Conservation (phyloP, 2,329 filamentous ascomycete genomes). For the Colletotrichum musae region DNA sequence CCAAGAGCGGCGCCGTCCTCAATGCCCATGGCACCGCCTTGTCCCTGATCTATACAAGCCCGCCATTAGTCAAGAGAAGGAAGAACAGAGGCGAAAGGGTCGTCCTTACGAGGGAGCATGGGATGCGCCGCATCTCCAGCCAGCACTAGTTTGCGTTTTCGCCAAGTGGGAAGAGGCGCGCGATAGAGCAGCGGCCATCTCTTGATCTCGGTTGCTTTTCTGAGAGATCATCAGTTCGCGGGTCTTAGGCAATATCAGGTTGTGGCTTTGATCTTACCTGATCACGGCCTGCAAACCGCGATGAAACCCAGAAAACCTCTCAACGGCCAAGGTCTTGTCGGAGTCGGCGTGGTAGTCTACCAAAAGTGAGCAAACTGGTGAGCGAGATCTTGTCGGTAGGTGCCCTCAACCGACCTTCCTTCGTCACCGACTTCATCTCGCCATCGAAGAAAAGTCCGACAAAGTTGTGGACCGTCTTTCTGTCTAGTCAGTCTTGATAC, state of each 20-base stretch:
- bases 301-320: slow-evolving; percentile 48
- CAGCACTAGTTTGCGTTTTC: slow-evolving; percentile 50
- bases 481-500: slow-evolving; percentile 28
- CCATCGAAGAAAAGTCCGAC: slow-evolving; percentile 50
- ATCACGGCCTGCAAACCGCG: slow-evolving; percentile 47
- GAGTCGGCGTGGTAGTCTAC: slow-evolving; percentile 42
- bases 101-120: slow-evolving; percentile 53
- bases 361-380: not conserved
- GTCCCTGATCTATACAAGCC: slow-evolving; percentile 53
- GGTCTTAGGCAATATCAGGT: not conserved
- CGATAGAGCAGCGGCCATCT: slow-evolving; percentile 54
- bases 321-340: slow-evolving; percentile 46
- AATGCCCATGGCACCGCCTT: slow-evolving; percentile 53
- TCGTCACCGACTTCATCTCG: slow-evolving; percentile 34
- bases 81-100: not conserved
- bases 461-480: slow-evolving; percentile 53
- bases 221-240: slow-evolving; percentile 25
- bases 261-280: slow-evolving; percentile 41
- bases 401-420: slow-evolving; percentile 18
- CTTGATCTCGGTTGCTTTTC: slow-evolving; percentile 53
- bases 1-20: slow-evolving; percentile 54
- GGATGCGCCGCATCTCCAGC: slow-evolving; percentile 56
- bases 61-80: not conserved
- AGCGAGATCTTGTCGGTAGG: no score
- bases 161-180: slow-evolving; percentile 50